Conservation (phyloP, 2,329 filamentous ascomycete species). For the Ophiocordyceps unilateralis region DNA sequence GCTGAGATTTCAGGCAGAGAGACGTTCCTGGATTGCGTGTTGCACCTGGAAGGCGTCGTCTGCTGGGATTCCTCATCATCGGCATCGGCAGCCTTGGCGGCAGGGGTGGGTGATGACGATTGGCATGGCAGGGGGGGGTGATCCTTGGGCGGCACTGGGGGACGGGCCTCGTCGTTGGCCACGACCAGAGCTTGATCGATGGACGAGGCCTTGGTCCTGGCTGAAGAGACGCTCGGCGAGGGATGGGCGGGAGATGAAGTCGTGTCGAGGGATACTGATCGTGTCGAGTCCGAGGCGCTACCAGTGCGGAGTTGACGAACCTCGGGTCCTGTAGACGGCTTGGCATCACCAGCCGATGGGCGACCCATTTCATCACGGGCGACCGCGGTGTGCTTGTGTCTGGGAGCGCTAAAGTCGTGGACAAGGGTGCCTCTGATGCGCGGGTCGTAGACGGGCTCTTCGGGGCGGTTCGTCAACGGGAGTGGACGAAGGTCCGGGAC, state of each 20-base stretch:
- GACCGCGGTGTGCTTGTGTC: conserved; percentile 20
- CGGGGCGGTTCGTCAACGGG: conserved; percentile 19
- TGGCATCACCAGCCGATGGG: conserved; percentile 1
- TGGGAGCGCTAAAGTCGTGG: conserved; percentile 48
- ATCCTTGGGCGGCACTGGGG: conserved; percentile 23
- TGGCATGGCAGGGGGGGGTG: conserved; percentile 8
- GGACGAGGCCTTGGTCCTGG: conserved; percentile 5
- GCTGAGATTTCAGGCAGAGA: conserved; percentile 34
- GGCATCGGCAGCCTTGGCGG: conserved; percentile 4
- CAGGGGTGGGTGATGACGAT: conserved; percentile 6
- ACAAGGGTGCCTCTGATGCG: conserved; percentile 46
- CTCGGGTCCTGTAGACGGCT: no score
- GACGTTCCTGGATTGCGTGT: conserved; percentile 30
- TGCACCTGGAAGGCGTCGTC: conserved; percentile 10
- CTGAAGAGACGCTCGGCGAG: conserved; percentile 11
- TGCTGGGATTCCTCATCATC: conserved; percentile 6
- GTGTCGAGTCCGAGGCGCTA: conserved; percentile 13
- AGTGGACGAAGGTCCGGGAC: conserved; percentile 24
- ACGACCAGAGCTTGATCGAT: conserved; percentile 3
- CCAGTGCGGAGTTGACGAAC: conserved; percentile 10
- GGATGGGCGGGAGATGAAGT: conserved; percentile 10
- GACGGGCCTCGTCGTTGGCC: conserved; percentile 6
- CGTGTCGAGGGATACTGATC: conserved; percentile 8
- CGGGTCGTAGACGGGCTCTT: conserved; percentile 39
- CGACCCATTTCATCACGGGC: conserved; percentile 4